Percentiles rank a stretch among this genome's conserved stretches.
Conservation (phyloP, 192 early-diverging fungal genomes). For the Lunasporangiospora selenospora region DNA sequence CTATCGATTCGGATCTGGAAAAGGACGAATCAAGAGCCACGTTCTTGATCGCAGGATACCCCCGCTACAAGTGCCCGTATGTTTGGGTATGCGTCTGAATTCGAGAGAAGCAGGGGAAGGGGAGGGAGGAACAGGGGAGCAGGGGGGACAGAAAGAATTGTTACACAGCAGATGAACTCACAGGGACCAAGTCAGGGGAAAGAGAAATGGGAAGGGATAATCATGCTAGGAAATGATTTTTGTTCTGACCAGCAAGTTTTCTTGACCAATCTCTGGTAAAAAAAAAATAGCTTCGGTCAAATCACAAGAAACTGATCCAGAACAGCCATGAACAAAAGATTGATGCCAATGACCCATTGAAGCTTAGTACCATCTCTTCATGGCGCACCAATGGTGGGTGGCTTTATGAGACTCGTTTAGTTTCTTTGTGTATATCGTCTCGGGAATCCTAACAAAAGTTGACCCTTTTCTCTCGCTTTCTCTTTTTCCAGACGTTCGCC, state of each 20-base stretch:
- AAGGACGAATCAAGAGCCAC: conserved; percentile 60
- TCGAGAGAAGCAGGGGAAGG: not conserved
- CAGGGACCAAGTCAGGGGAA: too few species aligned
- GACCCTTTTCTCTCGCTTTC: not conserved
- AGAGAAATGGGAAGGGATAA: not conserved
- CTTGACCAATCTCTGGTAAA: not conserved
- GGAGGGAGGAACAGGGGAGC: not conserved
- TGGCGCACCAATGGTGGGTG: conserved; percentile 64
- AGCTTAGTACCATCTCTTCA: conserved; percentile 66
- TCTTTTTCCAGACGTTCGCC: conserved; percentile 52
- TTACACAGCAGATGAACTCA: too few species aligned
- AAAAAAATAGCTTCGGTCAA: conserved; percentile 56
- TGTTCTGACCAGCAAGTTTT: not conserved
- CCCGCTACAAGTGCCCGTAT: conserved; percentile 73
- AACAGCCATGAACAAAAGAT: conserved; percentile 54
- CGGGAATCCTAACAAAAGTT: not conserved
- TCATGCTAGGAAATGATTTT: not conserved
- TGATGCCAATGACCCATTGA: conserved; percentile 67
- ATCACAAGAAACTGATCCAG: conserved; percentile 63
- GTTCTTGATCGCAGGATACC: conserved; percentile 73
- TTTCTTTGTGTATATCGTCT: not conserved
- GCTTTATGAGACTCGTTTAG: not conserved
- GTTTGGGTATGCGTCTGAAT: conserved; percentile 62
- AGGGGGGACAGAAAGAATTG: not conserved
- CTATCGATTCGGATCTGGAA: conserved; percentile 47